Conservation (phyloP, 306 rosid species). For the Abrus pulchellus region DNA sequence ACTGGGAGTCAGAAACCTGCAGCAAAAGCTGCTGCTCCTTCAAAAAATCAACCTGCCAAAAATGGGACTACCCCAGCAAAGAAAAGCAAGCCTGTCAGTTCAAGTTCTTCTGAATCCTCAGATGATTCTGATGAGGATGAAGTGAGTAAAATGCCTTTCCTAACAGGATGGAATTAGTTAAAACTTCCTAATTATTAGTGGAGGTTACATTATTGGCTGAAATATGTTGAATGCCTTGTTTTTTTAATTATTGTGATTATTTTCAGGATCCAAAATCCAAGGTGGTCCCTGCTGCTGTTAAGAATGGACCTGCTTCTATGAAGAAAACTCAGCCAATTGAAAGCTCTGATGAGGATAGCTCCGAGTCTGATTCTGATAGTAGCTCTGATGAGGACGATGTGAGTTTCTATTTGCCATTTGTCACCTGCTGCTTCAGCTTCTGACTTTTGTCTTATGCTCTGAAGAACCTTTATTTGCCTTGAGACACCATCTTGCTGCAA, state of each 20-base stretch:
- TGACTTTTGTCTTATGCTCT: too few relatives aligned
- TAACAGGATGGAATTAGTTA: not conserved
- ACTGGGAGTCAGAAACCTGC: slow-evolving; percentile 54
- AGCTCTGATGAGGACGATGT: slow-evolving; percentile 52
- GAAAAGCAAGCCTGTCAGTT: slow-evolving; percentile 42
- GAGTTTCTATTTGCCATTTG: not conserved
- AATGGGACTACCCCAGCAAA: slow-evolving; percentile 39
- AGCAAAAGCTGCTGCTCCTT: slow-evolving; percentile 43
- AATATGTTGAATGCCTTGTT: not conserved
- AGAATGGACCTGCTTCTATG: slow-evolving; percentile 38
- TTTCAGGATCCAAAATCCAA: slow-evolving; percentile 61
- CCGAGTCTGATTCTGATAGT: slow-evolving; percentile 49
- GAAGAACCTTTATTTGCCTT: too few relatives aligned
- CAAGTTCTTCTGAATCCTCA: slow-evolving; percentile 43
- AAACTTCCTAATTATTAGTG: not conserved
- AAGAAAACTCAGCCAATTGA: slow-evolving; percentile 43
- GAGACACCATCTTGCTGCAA: too few relatives aligned
- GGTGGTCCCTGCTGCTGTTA: slow-evolving; percentile 35
- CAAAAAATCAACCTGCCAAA: slow-evolving; percentile 44
- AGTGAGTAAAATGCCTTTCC: slow-evolving; percentile 49
- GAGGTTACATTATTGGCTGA: not conserved
- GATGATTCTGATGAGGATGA: slow-evolving; percentile 58
- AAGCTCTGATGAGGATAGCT: slow-evolving; percentile 33
- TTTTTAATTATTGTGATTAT: not conserved
- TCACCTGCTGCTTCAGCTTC: not conserved